These are phyloP conservation scores for Leccinellum rugosiceps DNA, from an alignment of 768 basidiomycete species.

Conservation along the genomic window DNA sequence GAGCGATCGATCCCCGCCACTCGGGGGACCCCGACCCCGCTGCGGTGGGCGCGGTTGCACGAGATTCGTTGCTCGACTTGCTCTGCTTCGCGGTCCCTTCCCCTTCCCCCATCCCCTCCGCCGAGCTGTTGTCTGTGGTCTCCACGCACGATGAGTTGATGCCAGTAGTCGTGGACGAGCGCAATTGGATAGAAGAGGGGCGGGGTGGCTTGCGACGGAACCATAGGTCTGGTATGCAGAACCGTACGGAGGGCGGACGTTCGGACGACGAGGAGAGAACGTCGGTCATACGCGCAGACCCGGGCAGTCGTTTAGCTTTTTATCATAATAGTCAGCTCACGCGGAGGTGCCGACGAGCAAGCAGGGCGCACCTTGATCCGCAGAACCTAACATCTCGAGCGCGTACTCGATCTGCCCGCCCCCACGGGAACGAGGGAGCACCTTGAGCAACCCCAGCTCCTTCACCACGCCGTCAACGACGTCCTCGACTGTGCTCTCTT, in stretches of 20 bases:
- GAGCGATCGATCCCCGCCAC: conserved; percentile 53
- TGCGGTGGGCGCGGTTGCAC: conserved; percentile 13
- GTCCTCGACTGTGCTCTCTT: conserved; percentile 50
- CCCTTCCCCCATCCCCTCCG: conserved; percentile 34
- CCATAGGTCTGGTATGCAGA: conserved; percentile 80
- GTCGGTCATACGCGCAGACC: conserved; percentile 14
- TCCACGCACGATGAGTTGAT: conserved; percentile 22
- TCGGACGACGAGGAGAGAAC: conserved; percentile 12
- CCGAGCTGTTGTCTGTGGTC: conserved; percentile 11
- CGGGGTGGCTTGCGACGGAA: conserved; percentile 66
- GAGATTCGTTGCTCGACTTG: conserved; percentile 30
- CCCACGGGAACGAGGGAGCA: conserved; percentile 67
- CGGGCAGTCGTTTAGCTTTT: conserved; percentile 14
- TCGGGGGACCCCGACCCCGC: conserved; percentile 41
- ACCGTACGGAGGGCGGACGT: conserved; percentile 38
- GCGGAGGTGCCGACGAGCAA: background rate
- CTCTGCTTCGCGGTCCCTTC: conserved; percentile 64
- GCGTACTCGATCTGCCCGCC: conserved; percentile 65
- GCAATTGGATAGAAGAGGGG: conserved; percentile 43
- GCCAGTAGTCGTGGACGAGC: conserved; percentile 51
- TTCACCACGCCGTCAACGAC: conserved; percentile 49
- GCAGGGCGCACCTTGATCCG: conserved; percentile 44
- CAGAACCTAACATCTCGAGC: conserved; percentile 55
- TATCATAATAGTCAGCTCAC: background rate
- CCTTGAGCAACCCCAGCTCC: conserved; percentile 68